Conservation (phyloP, 805 yeast species). For the Lachancea meyersii region DNA sequence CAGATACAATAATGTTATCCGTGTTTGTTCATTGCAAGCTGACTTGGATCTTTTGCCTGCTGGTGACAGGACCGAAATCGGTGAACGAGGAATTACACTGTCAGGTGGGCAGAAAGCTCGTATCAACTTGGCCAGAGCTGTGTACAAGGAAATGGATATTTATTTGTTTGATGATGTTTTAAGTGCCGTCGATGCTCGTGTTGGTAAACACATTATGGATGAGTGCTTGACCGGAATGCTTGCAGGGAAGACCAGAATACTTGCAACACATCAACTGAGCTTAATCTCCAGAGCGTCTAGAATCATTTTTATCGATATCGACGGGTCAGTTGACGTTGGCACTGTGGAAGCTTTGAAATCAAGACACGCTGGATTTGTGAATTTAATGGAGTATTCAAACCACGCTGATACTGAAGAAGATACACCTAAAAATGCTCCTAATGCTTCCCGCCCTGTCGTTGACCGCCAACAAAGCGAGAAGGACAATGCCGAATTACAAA, state of each 20-base stretch:
- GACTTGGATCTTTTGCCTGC: slow-evolving; percentile 58
- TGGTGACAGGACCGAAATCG: slow-evolving; percentile 66
- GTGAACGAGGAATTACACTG: slow-evolving; percentile 67
- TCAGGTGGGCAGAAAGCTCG: slow-evolving; percentile 79
- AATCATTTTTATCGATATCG: slow-evolving; percentile 53
- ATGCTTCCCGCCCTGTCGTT: slow-evolving; percentile 7
- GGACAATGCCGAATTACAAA: slow-evolving; percentile 17
- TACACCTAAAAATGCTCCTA: slow-evolving; percentile 10
- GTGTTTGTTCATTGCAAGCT: slow-evolving; percentile 51
- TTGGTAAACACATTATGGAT: slow-evolving; percentile 60
- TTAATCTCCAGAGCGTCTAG: slow-evolving; percentile 57
- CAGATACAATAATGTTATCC: slow-evolving; percentile 46
- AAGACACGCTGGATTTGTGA: slow-evolving; percentile 42
- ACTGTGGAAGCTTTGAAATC: slow-evolving; percentile 46
- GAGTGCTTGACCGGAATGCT: slow-evolving; percentile 51
- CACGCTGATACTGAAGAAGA: slow-evolving; percentile 15
- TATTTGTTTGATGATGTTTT: slow-evolving; percentile 62
- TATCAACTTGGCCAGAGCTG: slow-evolving; percentile 61
- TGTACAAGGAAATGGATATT: slow-evolving; percentile 54
- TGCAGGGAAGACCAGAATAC: slow-evolving; percentile 48
- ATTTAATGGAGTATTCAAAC: slow-evolving; percentile 44
- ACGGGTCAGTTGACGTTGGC: slow-evolving; percentile 62
- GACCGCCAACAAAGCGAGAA: slow-evolving; percentile 5
- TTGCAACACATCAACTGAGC: slow-evolving; percentile 73
- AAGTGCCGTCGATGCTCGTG: slow-evolving; percentile 72